Evolutionary conservation across 2,329 filamentous ascomycete genomes (phyloP), one percentile per base, ranked within the genome.

Genomic region (Blastomyces percursus): DNA sequence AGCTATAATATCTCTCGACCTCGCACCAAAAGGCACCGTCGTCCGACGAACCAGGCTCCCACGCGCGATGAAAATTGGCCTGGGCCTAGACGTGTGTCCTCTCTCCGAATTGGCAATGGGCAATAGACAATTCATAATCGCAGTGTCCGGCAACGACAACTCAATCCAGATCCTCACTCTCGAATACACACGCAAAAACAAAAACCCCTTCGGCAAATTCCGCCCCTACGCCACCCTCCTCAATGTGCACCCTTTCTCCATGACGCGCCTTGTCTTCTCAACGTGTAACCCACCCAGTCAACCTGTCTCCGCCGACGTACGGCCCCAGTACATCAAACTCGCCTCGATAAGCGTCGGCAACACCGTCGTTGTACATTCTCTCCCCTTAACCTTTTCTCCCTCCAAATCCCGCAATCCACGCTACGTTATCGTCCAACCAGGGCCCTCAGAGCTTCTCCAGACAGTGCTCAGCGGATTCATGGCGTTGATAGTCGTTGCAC

Each of bases 341-440:
- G 91, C 90, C 38, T 92, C 89, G 56, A 88, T 90, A 50, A 91
- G 88, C 58, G 86, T 95, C 68, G 87, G 86, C 64, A 92, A 91
- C 72, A 89, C 86, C 0, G 84, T 91, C 50, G 85, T 88, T 38
- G 86, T 96, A 32, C 90, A 96, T 74, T 88, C 85, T 48, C 86
- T 96, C 65, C 86, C 90, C 0, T 81, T 96, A 6, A 72, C 76
- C 5, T 76, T 76, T 11, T 73, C 72, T 42, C 76, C 78, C 8
- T 68, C 73, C 2, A 66, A 71, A n/a, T 78, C 78, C 11, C 69
- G 77, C 27, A 75, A 83, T 0, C 79, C 82, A 11, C 88, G 89
- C 65, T 91, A 92, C 71, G 83, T 91, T 3, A 83, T 92, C 40
- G 84, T 82, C 21, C 79, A 83, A 65, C 82, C 86, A 2, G 78